Evolutionary conservation across 192 early-diverging fungal genomes (phyloP), one percentile per base, ranked within the genome.

Genomic region (Podila epicladia): DNA sequence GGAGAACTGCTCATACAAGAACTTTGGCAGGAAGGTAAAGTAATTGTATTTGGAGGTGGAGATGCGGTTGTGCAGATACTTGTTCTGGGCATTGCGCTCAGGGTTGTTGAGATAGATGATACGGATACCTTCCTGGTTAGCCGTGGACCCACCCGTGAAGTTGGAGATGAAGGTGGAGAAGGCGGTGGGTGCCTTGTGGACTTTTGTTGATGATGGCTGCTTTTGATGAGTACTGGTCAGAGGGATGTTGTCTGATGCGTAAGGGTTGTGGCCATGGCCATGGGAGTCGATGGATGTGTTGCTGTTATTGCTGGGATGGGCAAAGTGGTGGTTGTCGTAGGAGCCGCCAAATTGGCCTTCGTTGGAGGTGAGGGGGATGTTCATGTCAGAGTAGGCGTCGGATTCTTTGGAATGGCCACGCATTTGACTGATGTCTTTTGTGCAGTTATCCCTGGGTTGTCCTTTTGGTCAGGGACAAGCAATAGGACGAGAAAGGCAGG

Each of bases 21-120:
- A 99, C 87, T 95, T 97, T 69, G 94, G 95, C 59, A 99, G 57
- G 72, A 99, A 99, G 17, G 97, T 95, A 26, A 93, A 71, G 33
- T 91, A 57, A 74, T 94, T 98, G 88, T 99, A 99, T 84, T 99
- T 99, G 70, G 95, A 94, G 8, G 98, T 99, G 51, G 94, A 95
- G 64, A 99, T 93, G 29, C 88, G 84, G 79, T 99, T 99, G 86
- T 97, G 95, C 33, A 97, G 86, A 72, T 91, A 99, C 83, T 94
- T 95, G 76, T 86, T 84, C 62, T 91, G 87, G 13, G 82, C 84
- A 71, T 99, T 99, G 67, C 91, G 87, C 58, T 89, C 84, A 4
- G 90, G 75, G 62, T 97, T 94, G 85, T 98, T 97, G 41, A 99
- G 86, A 82, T 97, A 92, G 69, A 99, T 96, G 64, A 90, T 87